Evolutionary conservation across 148 eudicot species (phyloP).

Genomic region (Rhododendron ovatum): DNA sequence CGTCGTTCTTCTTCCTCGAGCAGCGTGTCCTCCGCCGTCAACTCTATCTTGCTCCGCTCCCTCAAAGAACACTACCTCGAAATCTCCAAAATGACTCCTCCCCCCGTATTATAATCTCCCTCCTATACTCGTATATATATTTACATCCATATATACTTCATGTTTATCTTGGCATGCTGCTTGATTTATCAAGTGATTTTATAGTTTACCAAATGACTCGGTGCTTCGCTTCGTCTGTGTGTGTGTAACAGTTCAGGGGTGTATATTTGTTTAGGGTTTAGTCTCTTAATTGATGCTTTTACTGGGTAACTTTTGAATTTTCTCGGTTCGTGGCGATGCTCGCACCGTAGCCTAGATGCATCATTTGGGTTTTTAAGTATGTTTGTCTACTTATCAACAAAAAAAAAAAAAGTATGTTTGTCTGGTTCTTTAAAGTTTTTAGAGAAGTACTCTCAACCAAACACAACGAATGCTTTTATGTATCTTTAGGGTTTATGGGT

Average conservation of each 20-base stretch:
- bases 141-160: neutral
- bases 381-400: too few species aligned
- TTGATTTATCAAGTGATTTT: neutral
- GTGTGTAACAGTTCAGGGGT: neutral
- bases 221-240: neutral
- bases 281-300: neutral
- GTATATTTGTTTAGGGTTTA: neutral
- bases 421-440: too few species aligned
- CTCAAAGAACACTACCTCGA: conserved; percentile 78
- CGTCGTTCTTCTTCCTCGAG: conserved; percentile 10
- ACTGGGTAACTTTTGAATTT: neutral
- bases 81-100: conserved; percentile 72
- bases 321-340: too few species aligned
- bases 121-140: neutral
- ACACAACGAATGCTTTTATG: too few species aligned
- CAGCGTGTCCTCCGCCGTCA: conserved; percentile 49
- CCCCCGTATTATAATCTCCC: conserved; percentile 26
- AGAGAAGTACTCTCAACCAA: too few species aligned
- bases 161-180: neutral
- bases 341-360: too few species aligned
- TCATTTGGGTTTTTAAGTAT: too few species aligned
- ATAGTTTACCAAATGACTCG: neutral
- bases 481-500: too few species aligned
- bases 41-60: conserved; percentile 58
- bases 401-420: too few species aligned